Conservation (phyloP, 768 basidiomycete species). For the Leucogyrophana mollusca region DNA sequence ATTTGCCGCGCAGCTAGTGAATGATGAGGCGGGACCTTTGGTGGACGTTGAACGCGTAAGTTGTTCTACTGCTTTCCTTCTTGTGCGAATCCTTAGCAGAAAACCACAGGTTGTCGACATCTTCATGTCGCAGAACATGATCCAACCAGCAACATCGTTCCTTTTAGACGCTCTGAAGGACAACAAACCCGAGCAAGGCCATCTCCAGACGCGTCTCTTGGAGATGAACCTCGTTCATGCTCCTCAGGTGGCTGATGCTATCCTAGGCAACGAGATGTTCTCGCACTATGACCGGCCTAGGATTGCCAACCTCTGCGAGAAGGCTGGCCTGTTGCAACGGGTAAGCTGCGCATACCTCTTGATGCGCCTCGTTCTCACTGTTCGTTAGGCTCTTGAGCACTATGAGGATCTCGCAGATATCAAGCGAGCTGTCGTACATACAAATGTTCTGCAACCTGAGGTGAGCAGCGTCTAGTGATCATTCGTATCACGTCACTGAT, state of each 20-base stretch:
- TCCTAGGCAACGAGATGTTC: slow-evolving; percentile 99
- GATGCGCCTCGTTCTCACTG: slow-evolving; percentile 6
- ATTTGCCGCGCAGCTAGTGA: slow-evolving; percentile 92
- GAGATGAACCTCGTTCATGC: slow-evolving; percentile 99
- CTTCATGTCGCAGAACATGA: slow-evolving; percentile 99
- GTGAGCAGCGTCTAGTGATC: slow-evolving; percentile 40
- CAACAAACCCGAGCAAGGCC: slow-evolving; percentile 95
- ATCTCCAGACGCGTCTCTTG: slow-evolving; percentile 90
- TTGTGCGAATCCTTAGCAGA: too few relatives aligned
- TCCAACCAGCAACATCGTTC: slow-evolving; percentile 98
- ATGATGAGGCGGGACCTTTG: slow-evolving; percentile 89
- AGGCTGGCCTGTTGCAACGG: slow-evolving; percentile 92
- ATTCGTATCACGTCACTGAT: not conserved
- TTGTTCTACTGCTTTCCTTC: slow-evolving; percentile 10
- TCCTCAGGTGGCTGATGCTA: slow-evolving; percentile 98
- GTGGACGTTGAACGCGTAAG: slow-evolving; percentile 90
- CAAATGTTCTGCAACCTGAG: slow-evolving; percentile 78
- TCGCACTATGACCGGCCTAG: slow-evolving; percentile 93
- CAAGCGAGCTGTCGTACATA: slow-evolving; percentile 96
- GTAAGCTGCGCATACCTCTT: slow-evolving; percentile 41
- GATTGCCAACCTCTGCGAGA: slow-evolving; percentile 97
- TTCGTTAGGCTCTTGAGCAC: slow-evolving; percentile 86
- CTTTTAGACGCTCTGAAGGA: slow-evolving; percentile 96
- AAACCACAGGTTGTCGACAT: slow-evolving; percentile 85
- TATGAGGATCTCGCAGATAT: slow-evolving; percentile 99